Evolutionary conservation across 441 rosid genomes (phyloP).

Genomic region (Jatropha multifida): DNA sequence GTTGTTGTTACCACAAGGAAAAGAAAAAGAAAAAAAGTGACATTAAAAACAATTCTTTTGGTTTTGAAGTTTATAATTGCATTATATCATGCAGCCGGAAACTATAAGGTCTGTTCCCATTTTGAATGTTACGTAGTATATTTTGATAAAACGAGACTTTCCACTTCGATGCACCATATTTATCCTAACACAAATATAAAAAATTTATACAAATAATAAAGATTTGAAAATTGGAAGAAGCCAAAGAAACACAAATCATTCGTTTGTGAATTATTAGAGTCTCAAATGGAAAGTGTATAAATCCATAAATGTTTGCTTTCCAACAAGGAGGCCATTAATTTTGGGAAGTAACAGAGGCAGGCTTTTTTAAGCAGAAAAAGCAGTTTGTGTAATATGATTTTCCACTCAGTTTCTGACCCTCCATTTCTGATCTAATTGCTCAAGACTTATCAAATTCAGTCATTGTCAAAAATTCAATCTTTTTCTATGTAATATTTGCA

Average conservation of each 20-base stretch:
- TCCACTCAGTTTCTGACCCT: conserved; percentile 6
- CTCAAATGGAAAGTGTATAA: conserved; percentile 11
- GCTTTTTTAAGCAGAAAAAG: conserved; percentile 21
- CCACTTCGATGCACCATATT: background rate
- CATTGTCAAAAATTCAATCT: too few relatives aligned
- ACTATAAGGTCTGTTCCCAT: background rate
- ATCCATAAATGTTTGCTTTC: conserved; percentile 34
- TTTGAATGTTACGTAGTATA: too few relatives aligned
- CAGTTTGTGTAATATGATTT: conserved; percentile 20
- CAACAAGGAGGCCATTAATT: conserved; percentile 41
- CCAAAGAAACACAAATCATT: background rate
- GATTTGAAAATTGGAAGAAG: background rate
- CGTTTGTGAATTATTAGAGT: conserved; percentile 18
- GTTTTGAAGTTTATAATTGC: background rate
- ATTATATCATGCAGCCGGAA: conserved; percentile 10
- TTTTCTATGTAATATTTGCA: too few relatives aligned
- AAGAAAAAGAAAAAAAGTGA: background rate
- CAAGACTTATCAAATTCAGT: too few relatives aligned
- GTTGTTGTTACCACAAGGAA: too few relatives aligned
- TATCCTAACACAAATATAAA: background rate
- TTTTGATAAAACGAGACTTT: too few relatives aligned
- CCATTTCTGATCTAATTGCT: background rate
- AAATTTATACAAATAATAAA: too few relatives aligned
- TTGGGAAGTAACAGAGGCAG: conserved; percentile 24
- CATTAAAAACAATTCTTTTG: background rate